Base-by-base conservation (phyloP, 345 rosid species). In the Anastatica hierochuntica region DNA sequence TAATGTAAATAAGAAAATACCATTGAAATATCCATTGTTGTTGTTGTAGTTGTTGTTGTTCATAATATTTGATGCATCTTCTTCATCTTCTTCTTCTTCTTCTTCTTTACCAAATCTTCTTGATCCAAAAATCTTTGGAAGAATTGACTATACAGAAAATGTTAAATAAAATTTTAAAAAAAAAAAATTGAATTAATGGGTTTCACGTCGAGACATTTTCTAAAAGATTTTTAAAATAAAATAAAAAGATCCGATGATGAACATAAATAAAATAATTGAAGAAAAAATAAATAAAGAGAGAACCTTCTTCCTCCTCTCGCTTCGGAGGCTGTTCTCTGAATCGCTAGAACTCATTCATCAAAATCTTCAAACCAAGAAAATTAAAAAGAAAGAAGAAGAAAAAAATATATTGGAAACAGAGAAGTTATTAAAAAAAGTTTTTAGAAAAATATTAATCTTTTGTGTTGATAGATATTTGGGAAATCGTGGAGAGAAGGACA, bases 221-320 rank as follows among this genome's bases (percentile, higher is more conserved):
- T 0, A 19, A 56, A 52, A 31, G 7, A 31, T 29, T 4, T 29
- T 18, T 15, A 10, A 5, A 9, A 10, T 16, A 2, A 8, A 24
- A 8, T 1, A 15, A 39, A 50, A 7, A 53, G n/a, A n/a, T n/a
- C n/a, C n/a, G n/a, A n/a, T n/a, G n/a, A n/a, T n/a, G n/a, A 21
- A 2, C 18, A 2, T 10, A 1, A 9, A 14, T 1, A 11, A 10
- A 21, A 4, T 14, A 15, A 39, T 36, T 52, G 42, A 17, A 18
- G n/a, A 44, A 29, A 3, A 15, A 42, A 14, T 10, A 37, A 24
- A 37, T 7, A 39, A 14, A 38, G 6, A 39, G 27, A 14, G 23
- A 41, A 87, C 98, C 83, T 72, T 90, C 74, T 81, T 90, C 73
- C 75, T 87, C 81, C 70, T 89, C 52, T 85, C 82, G 49, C 57